A percentile compares a stretch with the other conserved stretches of the same genome.
phyloP scores from a whole-genome alignment of 345 rosid species.

The Eucalyptus erythrocorys region DNA sequence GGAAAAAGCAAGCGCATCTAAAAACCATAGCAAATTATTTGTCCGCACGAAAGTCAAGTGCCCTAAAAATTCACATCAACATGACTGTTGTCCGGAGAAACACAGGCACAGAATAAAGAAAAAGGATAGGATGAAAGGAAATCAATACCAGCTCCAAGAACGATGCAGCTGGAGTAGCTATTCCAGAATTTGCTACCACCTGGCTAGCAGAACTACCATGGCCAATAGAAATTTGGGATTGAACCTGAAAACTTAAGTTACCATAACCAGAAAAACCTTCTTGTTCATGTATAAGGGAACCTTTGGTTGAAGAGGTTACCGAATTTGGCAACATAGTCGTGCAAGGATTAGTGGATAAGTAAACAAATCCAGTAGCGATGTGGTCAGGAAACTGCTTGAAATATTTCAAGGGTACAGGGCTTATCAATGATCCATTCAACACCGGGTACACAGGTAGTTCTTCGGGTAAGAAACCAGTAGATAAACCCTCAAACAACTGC shows the following conservation, averaged over 20 bases:
- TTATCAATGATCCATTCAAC: constrained; percentile 39
- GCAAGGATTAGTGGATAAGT: constrained; percentile 23
- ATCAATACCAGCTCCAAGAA: constrained; percentile 37
- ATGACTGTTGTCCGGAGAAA: background rate
- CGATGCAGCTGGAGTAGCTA: constrained; percentile 2
- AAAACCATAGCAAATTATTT: background rate
- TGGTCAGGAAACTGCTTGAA: constrained; percentile 89
- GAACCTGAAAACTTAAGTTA: constrained; percentile 6
- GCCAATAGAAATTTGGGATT: constrained; percentile 14
- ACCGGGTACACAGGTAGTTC: constrained; percentile 85
- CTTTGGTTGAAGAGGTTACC: constrained; percentile 2
- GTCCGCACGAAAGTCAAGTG: background rate
- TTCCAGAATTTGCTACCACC: constrained; percentile 12
- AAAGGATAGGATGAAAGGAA: background rate
- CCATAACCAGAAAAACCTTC: constrained; percentile 4
- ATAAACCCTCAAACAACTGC: constrained; percentile 73
- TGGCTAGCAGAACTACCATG: constrained; percentile 8
- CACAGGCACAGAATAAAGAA: background rate
- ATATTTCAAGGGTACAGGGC: constrained; percentile 71
- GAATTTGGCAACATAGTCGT: constrained; percentile 5
- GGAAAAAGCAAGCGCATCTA: background rate
- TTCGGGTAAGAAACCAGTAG: constrained; percentile 72
- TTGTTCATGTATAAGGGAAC: constrained; percentile 5
- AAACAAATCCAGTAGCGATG: constrained; percentile 69
- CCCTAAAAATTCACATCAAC: background rate